phyloP scores from a whole-genome alignment of 2,329 filamentous ascomycete genomes.

The Corinectria fuckeliana region DNA sequence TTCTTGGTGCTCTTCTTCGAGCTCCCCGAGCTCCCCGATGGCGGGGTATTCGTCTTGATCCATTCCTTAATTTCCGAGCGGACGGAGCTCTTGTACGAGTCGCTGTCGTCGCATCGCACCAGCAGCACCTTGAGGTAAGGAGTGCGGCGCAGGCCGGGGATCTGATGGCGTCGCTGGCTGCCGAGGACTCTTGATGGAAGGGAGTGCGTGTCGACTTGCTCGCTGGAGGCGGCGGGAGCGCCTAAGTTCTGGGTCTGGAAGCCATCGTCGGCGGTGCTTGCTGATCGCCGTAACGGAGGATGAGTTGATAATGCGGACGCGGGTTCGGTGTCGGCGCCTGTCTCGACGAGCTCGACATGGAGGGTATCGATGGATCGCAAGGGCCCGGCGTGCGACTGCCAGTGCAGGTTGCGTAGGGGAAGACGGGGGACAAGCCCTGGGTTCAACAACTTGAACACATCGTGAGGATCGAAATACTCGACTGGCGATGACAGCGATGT shows the following conservation, averaged over 20 bases:
- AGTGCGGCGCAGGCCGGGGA: slow-evolving; percentile 89
- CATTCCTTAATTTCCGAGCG: slow-evolving; percentile 85
- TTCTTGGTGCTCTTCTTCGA: slow-evolving; percentile 67
- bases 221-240: slow-evolving; percentile 47
- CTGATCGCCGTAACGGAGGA: slow-evolving; percentile 41
- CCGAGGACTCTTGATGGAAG: slow-evolving; percentile 43
- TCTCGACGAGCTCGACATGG: slow-evolving; percentile 83
- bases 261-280: slow-evolving; percentile 59
- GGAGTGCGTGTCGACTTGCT: slow-evolving; percentile 46
- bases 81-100: slow-evolving; percentile 84
- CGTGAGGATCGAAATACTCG: slow-evolving; percentile 94
- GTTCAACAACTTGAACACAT: slow-evolving; percentile 82
- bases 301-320: slow-evolving; percentile 41
- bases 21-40: slow-evolving; percentile 61
- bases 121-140: slow-evolving; percentile 93
- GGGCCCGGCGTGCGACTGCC: slow-evolving; percentile 93
- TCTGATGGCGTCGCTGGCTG: slow-evolving; percentile 79
- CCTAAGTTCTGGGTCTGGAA: slow-evolving; percentile 64
- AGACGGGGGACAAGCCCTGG: slow-evolving; percentile 79
- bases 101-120: slow-evolving; percentile 93
- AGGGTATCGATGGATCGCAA: slow-evolving; percentile 92
- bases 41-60: slow-evolving; percentile 78
- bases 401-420: slow-evolving; percentile 90
- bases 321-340: slow-evolving; percentile 59
- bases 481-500: slow-evolving; percentile 60